Conservation (phyloP, 208 protist genomes). For the Leishmania braziliensis region DNA sequence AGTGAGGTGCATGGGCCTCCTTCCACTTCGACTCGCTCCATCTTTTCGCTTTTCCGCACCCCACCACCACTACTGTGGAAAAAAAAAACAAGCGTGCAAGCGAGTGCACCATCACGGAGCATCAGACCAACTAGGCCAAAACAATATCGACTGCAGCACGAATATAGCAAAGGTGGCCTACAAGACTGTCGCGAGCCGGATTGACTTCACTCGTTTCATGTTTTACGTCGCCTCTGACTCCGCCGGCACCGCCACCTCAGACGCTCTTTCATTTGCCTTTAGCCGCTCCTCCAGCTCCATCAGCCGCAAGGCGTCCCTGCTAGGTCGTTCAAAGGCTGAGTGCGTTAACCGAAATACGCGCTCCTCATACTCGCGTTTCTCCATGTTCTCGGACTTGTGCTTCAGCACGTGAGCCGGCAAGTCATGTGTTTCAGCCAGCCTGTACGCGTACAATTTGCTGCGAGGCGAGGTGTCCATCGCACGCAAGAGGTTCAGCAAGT, state of each 20-base stretch:
- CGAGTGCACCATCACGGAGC: background rate
- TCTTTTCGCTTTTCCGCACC: background rate
- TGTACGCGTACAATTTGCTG: constrained; percentile 66
- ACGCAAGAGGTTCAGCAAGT: constrained; percentile 71
- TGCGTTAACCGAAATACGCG: constrained; percentile 40
- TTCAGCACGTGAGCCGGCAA: constrained; percentile 60
- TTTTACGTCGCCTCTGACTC: background rate
- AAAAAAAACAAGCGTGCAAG: background rate
- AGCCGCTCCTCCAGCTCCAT: constrained; percentile 32
- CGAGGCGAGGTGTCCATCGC: constrained; percentile 74
- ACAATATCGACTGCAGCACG: background rate
- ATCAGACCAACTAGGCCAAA: background rate
- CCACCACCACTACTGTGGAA: too few relatives aligned
- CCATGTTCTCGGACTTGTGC: constrained; percentile 43
- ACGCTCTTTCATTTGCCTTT: background rate
- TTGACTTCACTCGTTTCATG: too few relatives aligned
- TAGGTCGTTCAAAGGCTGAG: constrained; percentile 43
- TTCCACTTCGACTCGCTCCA: background rate
- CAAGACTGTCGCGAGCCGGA: background rate
- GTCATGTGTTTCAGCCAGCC: constrained; percentile 48
- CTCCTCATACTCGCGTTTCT: constrained; percentile 39
- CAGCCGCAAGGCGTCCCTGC: constrained; percentile 34
- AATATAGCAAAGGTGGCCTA: background rate
- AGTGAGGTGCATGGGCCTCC: background rate
- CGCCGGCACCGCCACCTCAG: background rate